Base-by-base conservation (phyloP, 2,329 filamentous ascomycete species). In the Colletotrichum tropicicola region DNA sequence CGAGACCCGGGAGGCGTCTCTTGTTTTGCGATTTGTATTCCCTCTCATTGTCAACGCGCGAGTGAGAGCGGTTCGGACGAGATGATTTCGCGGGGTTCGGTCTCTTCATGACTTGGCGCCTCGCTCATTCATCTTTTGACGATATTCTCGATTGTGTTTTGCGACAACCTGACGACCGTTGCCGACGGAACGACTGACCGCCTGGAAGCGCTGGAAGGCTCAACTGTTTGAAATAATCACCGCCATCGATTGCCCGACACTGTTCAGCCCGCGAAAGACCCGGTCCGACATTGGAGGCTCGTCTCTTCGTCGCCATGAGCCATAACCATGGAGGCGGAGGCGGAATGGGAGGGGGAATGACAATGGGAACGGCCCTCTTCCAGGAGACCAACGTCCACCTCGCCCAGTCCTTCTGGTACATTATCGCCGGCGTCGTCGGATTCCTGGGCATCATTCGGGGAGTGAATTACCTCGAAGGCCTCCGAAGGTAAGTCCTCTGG, bases 351-450 rank as follows among this genome's bases (percentile, higher is more conserved):
- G 68, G 68, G 32, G 64, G 61, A 4, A 64, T 66, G 49, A 35
- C 59, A 9, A 73, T 78, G 68, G 76, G 78, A 17, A 74, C 79
- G 53, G 77, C 73, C 53, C 74, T 78, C 71, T 83, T 84, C 71
- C 75, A 78, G 61, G 65, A 74, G 2, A 75, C 75, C 37, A 88
- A 89, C 70, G 80, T 80, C 71, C 78, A 77, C 41, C 79, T 88
- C 53, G 86, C 87, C 15, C 79, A 78, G 17, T 81, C 80, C 2
- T 90, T 84, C 70, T 90, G 87, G 87, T 89, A 89, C 71, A 81
- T 87, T 32, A 76, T 87, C 37, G 85, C 80, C 7, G 82, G 78
- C 15, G 80, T 83, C 23, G 71, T 87, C 5, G 83, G 77, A 2
- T 68, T 81, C 0, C 70, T 85, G 5, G 70, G 78, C 3, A 59